Evolutionary conservation across 352 stramenopile genomes (phyloP), one percentile per base, ranked within the genome.

Genomic region (Phytopythium ostracodes): DNA sequence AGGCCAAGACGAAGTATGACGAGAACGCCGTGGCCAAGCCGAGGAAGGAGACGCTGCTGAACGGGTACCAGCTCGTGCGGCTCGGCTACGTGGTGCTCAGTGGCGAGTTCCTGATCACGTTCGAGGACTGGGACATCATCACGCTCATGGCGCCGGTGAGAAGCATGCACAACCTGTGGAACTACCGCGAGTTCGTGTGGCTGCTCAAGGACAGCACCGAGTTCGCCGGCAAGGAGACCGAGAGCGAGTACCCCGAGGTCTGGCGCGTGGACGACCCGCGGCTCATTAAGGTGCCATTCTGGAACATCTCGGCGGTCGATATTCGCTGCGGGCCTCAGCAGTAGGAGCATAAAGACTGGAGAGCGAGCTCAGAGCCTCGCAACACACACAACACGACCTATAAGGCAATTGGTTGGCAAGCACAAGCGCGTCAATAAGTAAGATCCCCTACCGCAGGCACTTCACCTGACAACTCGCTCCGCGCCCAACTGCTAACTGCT

Each of bases 11-110:
- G 20, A 10, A 51, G 14, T 2, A 20, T 36, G 17, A 52, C 3
- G 6, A 33, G 43, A 29, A 31, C 43, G 2, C 36, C 40, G 42
- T 61, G 46, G 60, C 61, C 54, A 43, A 73, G 43, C 7, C 59
- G 66, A 60, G 69, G 66, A 44, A 67, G 9, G 17, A 15, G 5
- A 59, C 10, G 22, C 18, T 40, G 15, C 12, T 67, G 44, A 59
- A 38, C 14, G 46, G 53, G 14, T 70, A 60, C 7, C 52, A 72
- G 29, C 54, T 72, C 50, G 25, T 68, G 46, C 57, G 62, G 20
- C 15, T 72, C 0, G 42, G 49, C 8, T 68, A 57, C 27, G 22
- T 68, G 27, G 63, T 68, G 25, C 25, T 64, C 36, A 56, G 57
- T 8, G 55, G 38, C 8, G 27, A 53, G 18, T 68, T 49, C n/a